Evolutionary conservation across 164 flowering plant species (phyloP).

Genomic region (Kingdonia uniflora): DNA sequence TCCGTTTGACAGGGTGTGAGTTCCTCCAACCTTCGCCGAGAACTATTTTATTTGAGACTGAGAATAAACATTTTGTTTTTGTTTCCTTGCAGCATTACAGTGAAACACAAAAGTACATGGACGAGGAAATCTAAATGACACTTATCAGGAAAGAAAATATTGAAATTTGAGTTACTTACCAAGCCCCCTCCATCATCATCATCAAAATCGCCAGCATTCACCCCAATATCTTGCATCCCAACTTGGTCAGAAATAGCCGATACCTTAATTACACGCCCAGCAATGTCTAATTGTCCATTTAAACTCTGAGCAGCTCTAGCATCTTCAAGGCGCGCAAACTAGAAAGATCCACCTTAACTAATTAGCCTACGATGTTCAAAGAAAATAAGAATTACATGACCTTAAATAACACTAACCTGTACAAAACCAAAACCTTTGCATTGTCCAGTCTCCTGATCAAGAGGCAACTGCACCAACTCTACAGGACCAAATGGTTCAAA

Average conservation of each 20-base stretch:
- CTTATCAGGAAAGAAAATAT: too few relatives aligned
- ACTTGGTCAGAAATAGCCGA: constrained; percentile 85
- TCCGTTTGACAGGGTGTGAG: background rate
- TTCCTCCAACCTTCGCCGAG: background rate
- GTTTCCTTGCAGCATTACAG: too few relatives aligned
- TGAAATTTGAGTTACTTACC: constrained; percentile 38
- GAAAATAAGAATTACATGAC: background rate
- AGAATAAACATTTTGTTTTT: too few relatives aligned
- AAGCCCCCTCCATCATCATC: constrained; percentile 93
- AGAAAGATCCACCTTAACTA: constrained; percentile 9
- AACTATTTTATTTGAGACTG: too few relatives aligned
- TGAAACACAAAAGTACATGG: too few relatives aligned
- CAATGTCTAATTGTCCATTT: constrained; percentile 85
- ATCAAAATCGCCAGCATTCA: constrained; percentile 75
- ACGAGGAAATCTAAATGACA: too few relatives aligned
- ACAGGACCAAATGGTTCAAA: constrained; percentile 91
- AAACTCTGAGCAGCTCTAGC: constrained; percentile 80
- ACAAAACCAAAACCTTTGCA: constrained; percentile 96
- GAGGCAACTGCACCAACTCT: constrained; percentile 89
- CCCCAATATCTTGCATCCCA: constrained; percentile 63
- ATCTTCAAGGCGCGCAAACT: constrained; percentile 96
- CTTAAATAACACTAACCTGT: constrained; percentile 38
- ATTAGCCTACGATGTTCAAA: constrained; percentile 6
- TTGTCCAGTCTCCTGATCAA: constrained; percentile 60
- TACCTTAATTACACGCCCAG: constrained; percentile 77